phyloP scores from a whole-genome alignment of 495 filamentous ascomycete species.

The Neurospora hispaniola region DNA sequence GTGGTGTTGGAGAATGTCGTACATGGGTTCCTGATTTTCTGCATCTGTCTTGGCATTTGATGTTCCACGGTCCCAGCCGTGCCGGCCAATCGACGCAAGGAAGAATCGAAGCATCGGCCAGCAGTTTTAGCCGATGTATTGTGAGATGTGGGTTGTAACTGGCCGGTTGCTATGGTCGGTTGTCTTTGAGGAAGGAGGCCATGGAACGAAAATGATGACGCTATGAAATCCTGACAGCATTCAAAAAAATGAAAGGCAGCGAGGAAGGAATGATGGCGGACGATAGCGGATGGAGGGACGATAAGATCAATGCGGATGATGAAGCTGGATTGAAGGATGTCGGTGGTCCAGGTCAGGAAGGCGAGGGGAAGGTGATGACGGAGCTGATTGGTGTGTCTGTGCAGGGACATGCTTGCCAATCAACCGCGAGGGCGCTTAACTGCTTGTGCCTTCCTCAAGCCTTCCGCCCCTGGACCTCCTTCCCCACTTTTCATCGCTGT shows the following conservation, averaged over 20 bases:
- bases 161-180: neutral
- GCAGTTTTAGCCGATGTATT: neutral
- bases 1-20: neutral
- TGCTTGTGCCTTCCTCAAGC: neutral
- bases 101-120: neutral
- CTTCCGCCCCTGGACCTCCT: neutral
- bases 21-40: neutral
- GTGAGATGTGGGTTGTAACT: neutral
- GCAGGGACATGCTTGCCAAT: slow-evolving; percentile 20
- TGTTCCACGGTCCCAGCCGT: neutral
- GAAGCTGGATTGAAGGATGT: neutral
- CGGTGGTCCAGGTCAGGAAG: neutral
- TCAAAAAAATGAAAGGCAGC: neutral
- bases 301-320: neutral
- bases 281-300: neutral
- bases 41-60: neutral
- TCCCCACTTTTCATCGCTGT: neutral
- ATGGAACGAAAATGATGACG: neutral
- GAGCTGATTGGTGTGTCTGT: slow-evolving; percentile 19
- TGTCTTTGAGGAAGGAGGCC: neutral
- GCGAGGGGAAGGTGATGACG: slow-evolving; percentile 16
- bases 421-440: slow-evolving; percentile 22
- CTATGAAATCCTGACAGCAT: neutral
- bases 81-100: neutral
- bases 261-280: neutral